Base-by-base conservation (phyloP, 1,284 basidiomycete genomes). In the Boletellus deceptivus region DNA sequence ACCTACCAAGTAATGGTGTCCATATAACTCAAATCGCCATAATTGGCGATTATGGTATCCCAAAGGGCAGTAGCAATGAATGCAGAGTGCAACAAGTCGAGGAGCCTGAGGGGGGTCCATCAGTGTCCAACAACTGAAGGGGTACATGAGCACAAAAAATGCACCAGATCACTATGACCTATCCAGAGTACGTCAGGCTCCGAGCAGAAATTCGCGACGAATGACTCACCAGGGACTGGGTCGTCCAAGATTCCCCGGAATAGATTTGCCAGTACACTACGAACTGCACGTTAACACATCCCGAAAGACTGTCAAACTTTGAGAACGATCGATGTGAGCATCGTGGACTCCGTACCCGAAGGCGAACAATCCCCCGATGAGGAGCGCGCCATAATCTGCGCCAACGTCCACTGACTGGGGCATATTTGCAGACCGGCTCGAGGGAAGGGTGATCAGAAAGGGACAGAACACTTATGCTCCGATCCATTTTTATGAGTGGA, bases 281-380 rank as follows among this genome's bases (percentile, higher is more conserved):
- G 9, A 59, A 65, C 43, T 63, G 61, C 52, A 63, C 53, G 33
- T 39, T 63, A 16, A 63, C 49, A 16, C 64, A 67, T 43, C 64
- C 61, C 3, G 61, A 63, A 29, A 63, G 53, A 25, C 64, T 63
- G 34, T 20, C 11, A 24, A 38, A 17, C 18, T 31, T 41, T 31
- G 17, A 31, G 18, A 13, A 34, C 14, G 34, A 16, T 24, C 4
- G 11, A 44, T 14, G 17, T 2, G 33, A 25, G 24, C 5, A 13
- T 17, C 6, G 25, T 13, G 22, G 33, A 8, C 14, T 8, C 11
- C 60, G 52, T 35, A 53, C 61, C 46, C 40, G 14, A 63, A 63
- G 24, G 64, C 60, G 18, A 63, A 8, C n/a, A 63, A n/a, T 18
- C 61, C 62, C 14, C 64, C 64, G 14, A 63, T 33, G 16, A 63